Base-by-base conservation (phyloP, 768 basidiomycete species). In the Calocera cornea region DNA sequence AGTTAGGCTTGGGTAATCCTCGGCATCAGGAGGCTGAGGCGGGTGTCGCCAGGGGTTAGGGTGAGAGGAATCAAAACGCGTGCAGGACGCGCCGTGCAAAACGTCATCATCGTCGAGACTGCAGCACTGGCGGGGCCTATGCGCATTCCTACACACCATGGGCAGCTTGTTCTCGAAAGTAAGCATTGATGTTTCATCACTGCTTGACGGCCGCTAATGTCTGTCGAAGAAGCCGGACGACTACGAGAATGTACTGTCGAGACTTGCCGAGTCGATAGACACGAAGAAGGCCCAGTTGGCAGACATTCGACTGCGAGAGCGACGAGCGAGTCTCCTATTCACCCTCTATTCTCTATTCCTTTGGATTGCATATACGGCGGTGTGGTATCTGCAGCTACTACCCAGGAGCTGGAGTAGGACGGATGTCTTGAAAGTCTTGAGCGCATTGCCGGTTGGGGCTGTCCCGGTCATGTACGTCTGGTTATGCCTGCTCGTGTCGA, bases 221-320 rank as follows among this genome's bases (percentile, higher is more conserved):
- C 5, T 19, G 3, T 8, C 19, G 5, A 5, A 73, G 77, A 79
- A 67, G 44, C 82, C 86, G 19, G 88, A 90, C 71, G 87, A 94
- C 78, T 91, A 88, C 74, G 90, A 91, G 73, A 81, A 86, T 24
- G 77, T 90, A 67, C 83, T 94, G 33, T 82, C 87, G 27, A 76
- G 79, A 50, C 81, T 94, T 65, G 86, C 86, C 10, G 75, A 78
- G 27, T 84, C 88, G 73, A 87, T 94, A 67, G 83, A 86, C 73
- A 85, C 87, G 69, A 85, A 88, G 16, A 87, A 90, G 76, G 80
- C 83, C 44, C 82, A 83, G 68, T 83, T 94, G 17, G 85, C 87
- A 1, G 92, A 92, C 74, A 89, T 95, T 70, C 86, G 90, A n/a
- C 77, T 90, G 66, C 84, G 92, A 44, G 91, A 95, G 76, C 84